Conservation (phyloP, 768 basidiomycete species). For the Phylloporus sp. region DNA sequence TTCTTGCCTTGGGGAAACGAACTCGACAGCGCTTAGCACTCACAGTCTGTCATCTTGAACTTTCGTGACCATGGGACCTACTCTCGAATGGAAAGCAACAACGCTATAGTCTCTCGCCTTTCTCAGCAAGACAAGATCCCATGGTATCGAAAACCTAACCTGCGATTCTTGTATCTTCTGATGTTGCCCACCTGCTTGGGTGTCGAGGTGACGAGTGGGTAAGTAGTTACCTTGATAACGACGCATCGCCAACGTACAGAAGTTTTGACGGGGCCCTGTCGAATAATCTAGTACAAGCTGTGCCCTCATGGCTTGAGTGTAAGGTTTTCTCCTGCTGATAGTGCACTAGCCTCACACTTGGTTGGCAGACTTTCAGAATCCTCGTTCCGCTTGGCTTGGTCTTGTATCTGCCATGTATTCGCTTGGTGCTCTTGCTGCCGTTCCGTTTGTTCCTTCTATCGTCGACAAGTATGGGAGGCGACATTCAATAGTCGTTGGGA, state of each 20-base stretch:
- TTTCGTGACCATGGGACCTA: neutral
- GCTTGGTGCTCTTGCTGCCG: neutral
- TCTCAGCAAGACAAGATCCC: conserved; percentile 43
- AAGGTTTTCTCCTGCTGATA: conserved; percentile 10
- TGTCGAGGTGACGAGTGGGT: conserved; percentile 9
- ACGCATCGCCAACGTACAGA: neutral
- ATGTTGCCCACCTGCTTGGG: conserved; percentile 40
- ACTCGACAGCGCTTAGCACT: neutral
- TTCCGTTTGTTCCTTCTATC: neutral
- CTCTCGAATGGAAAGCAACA: neutral
- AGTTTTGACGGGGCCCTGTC: conserved; percentile 47
- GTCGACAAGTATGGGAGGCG: neutral
- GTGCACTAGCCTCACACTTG: neutral
- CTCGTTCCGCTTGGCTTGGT: conserved; percentile 53
- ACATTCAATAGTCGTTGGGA: neutral
- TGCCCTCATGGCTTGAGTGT: conserved; percentile 55
- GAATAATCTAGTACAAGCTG: conserved; percentile 60
- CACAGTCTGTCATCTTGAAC: neutral
- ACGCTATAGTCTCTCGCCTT: conserved; percentile 11
- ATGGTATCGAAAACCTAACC: conserved; percentile 60
- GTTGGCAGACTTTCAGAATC: conserved; percentile 46
- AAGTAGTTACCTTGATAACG: neutral
- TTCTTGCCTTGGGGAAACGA: no score
- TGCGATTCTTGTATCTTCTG: conserved; percentile 50
- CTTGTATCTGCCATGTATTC: neutral